These are phyloP conservation scores for Mycena indigotica DNA, from an alignment of 768 basidiomycete genomes.

Conservation along the genomic window DNA sequence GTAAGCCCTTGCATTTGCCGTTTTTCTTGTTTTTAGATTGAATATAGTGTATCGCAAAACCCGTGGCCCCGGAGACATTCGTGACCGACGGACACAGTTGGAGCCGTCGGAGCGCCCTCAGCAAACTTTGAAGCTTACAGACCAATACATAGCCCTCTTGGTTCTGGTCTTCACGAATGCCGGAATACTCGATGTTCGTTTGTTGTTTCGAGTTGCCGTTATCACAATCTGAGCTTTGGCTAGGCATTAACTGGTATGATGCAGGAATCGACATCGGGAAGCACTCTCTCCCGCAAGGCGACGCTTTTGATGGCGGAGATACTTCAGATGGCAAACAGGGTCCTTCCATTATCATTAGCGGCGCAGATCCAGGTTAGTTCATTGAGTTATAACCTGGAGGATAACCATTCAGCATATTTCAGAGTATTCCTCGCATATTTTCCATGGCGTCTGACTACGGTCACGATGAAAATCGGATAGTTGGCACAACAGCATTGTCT, in stretches of 20 bases:
- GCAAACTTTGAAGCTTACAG: constrained; percentile 76
- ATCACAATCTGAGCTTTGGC: background rate
- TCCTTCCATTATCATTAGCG: constrained; percentile 80
- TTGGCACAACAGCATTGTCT: constrained; percentile 82
- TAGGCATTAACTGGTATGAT: constrained; percentile 87
- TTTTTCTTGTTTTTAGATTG: background rate
- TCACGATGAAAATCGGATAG: constrained; percentile 74
- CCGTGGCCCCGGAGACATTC: constrained; percentile 38
- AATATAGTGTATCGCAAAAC: constrained; percentile 68
- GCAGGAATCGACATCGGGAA: constrained; percentile 74
- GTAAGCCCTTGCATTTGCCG: constrained; percentile 45
- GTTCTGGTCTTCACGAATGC: constrained; percentile 83
- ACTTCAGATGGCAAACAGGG: constrained; percentile 82
- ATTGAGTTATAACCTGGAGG: background rate
- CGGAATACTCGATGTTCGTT: constrained; percentile 81
- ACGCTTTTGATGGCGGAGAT: constrained; percentile 90
- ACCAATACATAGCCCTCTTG: constrained; percentile 89
- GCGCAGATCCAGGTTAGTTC: constrained; percentile 75
- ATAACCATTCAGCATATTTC: constrained; percentile 12
- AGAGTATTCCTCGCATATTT: constrained; percentile 88
- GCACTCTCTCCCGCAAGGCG: constrained; percentile 83
- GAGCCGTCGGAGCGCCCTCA: constrained; percentile 49
- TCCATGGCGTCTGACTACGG: constrained; percentile 79
- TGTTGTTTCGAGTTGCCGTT: background rate
- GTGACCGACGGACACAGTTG: constrained; percentile 34